phyloP scores from a whole-genome alignment of 164 flowering plant genomes.

The Paratinospora sagittata region DNA sequence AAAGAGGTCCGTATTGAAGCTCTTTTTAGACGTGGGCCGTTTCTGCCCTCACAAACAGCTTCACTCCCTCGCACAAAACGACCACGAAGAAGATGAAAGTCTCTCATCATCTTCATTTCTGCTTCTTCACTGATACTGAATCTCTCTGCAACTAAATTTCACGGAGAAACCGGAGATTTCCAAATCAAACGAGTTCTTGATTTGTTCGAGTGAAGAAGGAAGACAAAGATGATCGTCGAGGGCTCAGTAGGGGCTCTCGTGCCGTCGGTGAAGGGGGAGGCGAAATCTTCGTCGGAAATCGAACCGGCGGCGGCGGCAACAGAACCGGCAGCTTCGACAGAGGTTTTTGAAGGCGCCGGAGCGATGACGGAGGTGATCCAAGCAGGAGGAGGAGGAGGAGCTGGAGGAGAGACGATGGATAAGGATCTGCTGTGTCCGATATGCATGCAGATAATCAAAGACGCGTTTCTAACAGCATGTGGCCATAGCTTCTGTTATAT shows the following conservation, averaged over 20 bases:
- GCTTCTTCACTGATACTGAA: not conserved
- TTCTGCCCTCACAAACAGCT: slow-evolving; percentile 13
- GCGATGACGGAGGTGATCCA: slow-evolving; percentile 8
- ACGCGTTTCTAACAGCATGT: slow-evolving; percentile 86
- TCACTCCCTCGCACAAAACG: not conserved
- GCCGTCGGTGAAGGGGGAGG: slow-evolving; percentile 51
- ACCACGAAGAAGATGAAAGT: too few relatives aligned
- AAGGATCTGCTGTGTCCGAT: slow-evolving; percentile 83
- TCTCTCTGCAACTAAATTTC: too few relatives aligned
- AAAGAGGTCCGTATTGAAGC: not conserved
- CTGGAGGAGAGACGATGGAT: slow-evolving; percentile 38
- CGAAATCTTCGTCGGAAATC: slow-evolving; percentile 18
- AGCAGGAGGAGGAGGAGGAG: slow-evolving; percentile 9
- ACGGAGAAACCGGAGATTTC: not conserved
- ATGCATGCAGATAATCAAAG: slow-evolving; percentile 92
- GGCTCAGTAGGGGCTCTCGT: slow-evolving; percentile 50
- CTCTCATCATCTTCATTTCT: not conserved
- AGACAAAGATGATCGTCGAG: slow-evolving; percentile 25
- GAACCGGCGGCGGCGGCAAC: slow-evolving; percentile 6
- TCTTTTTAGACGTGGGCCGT: slow-evolving; percentile 13
- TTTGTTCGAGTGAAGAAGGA: not conserved
- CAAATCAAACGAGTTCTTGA: too few relatives aligned
- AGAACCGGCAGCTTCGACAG: slow-evolving; percentile 4
- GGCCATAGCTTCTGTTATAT: slow-evolving; percentile 97
- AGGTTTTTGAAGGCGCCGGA: slow-evolving; percentile 1